Conservation (phyloP, 208 protist genomes). For the Tritrichomonas musculus region DNA sequence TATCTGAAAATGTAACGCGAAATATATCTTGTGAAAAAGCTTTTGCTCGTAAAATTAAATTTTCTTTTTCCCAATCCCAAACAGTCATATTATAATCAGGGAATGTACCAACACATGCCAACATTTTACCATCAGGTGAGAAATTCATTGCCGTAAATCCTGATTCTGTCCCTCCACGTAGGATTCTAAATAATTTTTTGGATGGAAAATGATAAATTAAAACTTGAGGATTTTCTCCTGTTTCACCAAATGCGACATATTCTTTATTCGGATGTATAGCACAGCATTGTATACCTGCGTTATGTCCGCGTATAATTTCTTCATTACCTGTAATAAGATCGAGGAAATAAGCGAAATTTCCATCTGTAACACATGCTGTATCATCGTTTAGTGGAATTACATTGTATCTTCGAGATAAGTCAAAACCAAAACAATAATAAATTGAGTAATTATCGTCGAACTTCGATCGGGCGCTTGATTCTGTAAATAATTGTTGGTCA, state of each 20-base stretch:
- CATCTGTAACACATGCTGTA: not conserved
- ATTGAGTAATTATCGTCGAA: not conserved
- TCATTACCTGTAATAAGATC: not conserved
- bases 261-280: slow-evolving; percentile 37
- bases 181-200: slow-evolving; percentile 49
- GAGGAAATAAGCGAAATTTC: slow-evolving; percentile 21
- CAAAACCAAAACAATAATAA: not conserved
- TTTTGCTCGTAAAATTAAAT: slow-evolving; percentile 79
- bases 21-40: slow-evolving; percentile 85
- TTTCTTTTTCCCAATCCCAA: slow-evolving; percentile 77
- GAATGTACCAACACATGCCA: slow-evolving; percentile 79
- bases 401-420: not conserved
- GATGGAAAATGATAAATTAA: slow-evolving; percentile 41
- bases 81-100: slow-evolving; percentile 87
- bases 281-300: slow-evolving; percentile 1
- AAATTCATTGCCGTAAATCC: slow-evolving; percentile 74
- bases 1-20: slow-evolving; percentile 74
- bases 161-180: slow-evolving; percentile 66
- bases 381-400: not conserved
- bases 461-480: not conserved
- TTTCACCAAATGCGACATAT: slow-evolving; percentile 39
- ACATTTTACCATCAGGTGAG: slow-evolving; percentile 64
- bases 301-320: slow-evolving; percentile 34
- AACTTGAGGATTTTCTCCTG: slow-evolving; percentile 31
- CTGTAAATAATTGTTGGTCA: not conserved